Base-by-base conservation (phyloP, 1,139 yeast genomes). In the Hyphopichia khmerensis region DNA sequence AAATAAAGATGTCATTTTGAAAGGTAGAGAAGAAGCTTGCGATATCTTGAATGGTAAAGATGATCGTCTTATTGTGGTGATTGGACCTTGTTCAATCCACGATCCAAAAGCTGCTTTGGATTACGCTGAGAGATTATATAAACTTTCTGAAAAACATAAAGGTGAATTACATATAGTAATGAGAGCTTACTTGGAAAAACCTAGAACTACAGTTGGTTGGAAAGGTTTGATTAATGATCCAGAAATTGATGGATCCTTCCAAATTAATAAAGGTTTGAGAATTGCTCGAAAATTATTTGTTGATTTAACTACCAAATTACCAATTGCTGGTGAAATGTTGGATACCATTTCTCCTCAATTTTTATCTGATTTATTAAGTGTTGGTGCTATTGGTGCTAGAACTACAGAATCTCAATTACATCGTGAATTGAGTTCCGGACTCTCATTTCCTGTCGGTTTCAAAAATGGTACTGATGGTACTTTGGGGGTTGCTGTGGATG, bases 121-220 rank as follows among this genome's bases (percentile, higher is more conserved):
- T 39, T 93, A 93, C 67, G 96, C 95, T 45, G 66, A 65, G 32
- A 77, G 87, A 54, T 75, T 93, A 53, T 77, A 82, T 62, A 74
- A 74, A 48, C 69, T 86, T 48, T 73, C 90, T 36, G 84, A 79
- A 40, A 88, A 87, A 66, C 77, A 87, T 50, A 65, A 79, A 47
- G 80, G 75, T 43, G 98, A 93, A 52, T 73, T 93, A 50, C 84
- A 86, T 41, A 79, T 93, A 48, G 79, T 93, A 52, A 93, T 93
- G 98, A 83, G 98, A 70, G 98, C 98, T 14, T 93, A 93, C 77
- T 77, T 93, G 57, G 99, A 93, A 69, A 93, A 93, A 69, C 99
- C 99, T 59, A 84, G 99, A 73, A 93, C 99, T 49, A 93, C 98
- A 27, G 98, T 93, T 43, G 99, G 99, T 50, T 93, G 99, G 99